These are phyloP conservation scores for Picea engelmannii DNA, from an alignment of 83 land plant genomes.

Conservation along the genomic window DNA sequence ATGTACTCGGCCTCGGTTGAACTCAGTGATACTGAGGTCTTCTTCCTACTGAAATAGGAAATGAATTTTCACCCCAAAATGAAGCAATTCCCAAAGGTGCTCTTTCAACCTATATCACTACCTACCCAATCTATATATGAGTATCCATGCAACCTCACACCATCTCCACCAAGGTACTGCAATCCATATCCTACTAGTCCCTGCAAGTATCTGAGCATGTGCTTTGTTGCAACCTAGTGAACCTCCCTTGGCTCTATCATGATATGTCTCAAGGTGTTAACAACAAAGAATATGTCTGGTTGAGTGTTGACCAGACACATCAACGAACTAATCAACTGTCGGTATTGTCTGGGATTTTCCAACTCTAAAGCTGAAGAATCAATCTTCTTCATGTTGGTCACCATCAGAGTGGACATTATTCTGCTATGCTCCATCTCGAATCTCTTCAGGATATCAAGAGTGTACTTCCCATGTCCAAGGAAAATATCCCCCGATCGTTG, in stretches of 20 bases:
- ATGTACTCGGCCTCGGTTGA: not conserved
- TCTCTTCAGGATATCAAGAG: not conserved
- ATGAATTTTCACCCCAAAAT: not conserved
- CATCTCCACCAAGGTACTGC: not conserved
- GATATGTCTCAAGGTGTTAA: not conserved
- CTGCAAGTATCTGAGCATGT: not conserved
- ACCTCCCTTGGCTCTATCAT: not conserved
- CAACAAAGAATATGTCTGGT: not conserved
- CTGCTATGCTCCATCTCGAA: not conserved
- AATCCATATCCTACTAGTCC: not conserved
- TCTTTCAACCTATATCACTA: not conserved
- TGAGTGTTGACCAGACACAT: not conserved
- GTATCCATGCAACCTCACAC: not conserved
- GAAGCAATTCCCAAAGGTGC: not conserved
- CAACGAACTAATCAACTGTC: not conserved
- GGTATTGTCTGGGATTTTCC: not conserved
- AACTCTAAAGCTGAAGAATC: not conserved
- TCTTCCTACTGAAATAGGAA: not conserved
- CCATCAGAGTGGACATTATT: not conserved
- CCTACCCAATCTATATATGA: not conserved
- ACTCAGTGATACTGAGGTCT: not conserved
- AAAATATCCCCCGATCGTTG: too few relatives aligned
- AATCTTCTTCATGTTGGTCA: not conserved
- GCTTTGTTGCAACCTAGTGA: not conserved
- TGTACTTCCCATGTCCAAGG: not conserved